These are phyloP conservation scores for Lepidium africanum DNA, from an alignment of 345 rosid species.

Conservation along the genomic window DNA sequence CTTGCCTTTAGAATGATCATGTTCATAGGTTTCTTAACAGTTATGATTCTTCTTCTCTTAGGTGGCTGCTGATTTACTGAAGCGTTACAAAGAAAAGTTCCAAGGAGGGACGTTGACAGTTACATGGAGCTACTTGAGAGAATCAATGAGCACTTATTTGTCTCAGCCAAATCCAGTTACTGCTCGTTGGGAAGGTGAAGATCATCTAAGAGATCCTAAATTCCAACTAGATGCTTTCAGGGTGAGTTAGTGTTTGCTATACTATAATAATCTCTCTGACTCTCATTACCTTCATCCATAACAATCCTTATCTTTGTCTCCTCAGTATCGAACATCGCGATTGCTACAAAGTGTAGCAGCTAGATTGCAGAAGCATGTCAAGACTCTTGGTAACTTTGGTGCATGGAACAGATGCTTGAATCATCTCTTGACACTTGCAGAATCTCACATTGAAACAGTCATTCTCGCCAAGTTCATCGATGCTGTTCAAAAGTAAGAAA, in stretches of 20 bases:
- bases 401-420: constrained; percentile 99
- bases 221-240: constrained; percentile 96
- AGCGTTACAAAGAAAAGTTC: constrained; percentile 85
- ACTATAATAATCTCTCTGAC: background rate
- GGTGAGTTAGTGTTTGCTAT: constrained; percentile 39
- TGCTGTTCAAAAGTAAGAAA: constrained; percentile 68
- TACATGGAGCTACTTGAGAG: constrained; percentile 93
- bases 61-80: constrained; percentile 92
- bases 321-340: constrained; percentile 93
- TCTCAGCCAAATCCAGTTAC: constrained; percentile 97
- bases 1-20: background rate
- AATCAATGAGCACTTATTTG: constrained; percentile 82
- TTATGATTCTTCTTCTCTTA: constrained; percentile 25
- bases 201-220: constrained; percentile 84
- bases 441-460: constrained; percentile 93
- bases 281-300: background rate
- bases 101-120: constrained; percentile 87
- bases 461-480: constrained; percentile 85
- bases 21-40: background rate
- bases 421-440: constrained; percentile 95
- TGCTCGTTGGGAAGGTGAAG: constrained; percentile 90
- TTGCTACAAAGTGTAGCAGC: constrained; percentile 81
- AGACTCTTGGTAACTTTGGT: constrained; percentile 82
- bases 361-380: constrained; percentile 71
- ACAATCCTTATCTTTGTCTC: background rate